These are phyloP conservation scores for Cinchona pubescens DNA, from an alignment of 257 asterid species.

Conservation along the genomic window DNA sequence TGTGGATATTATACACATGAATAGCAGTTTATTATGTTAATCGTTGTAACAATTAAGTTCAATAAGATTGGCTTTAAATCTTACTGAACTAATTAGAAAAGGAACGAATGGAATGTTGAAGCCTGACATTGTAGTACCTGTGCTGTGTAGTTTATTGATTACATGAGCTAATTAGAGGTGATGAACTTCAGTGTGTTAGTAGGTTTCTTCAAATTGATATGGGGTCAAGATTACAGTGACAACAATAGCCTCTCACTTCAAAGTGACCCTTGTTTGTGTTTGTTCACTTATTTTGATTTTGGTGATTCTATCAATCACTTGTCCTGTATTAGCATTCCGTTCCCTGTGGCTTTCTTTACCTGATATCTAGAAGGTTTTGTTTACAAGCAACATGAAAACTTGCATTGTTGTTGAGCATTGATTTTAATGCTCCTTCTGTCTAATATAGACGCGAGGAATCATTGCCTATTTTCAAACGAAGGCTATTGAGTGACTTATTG, in stretches of 20 bases:
- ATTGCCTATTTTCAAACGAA: conserved; percentile 86
- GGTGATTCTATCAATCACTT: no score
- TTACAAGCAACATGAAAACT: neutral
- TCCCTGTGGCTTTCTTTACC: neutral
- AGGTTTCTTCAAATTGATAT: neutral
- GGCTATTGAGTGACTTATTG: conserved; percentile 88
- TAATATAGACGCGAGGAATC: conserved; percentile 83
- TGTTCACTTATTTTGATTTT: no score
- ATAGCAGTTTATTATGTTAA: no score
- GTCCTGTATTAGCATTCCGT: no score
- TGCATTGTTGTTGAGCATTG: neutral
- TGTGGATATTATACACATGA: no score
- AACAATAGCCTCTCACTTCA: neutral
- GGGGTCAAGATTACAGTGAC: neutral
- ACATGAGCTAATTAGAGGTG: neutral
- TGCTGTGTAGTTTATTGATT: neutral
- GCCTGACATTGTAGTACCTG: neutral
- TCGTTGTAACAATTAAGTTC: no score
- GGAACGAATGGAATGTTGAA: no score
- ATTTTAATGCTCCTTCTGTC: conserved; percentile 10
- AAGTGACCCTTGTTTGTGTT: no score
- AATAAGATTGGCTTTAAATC: neutral
- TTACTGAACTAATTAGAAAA: no score
- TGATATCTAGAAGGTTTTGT: no score
- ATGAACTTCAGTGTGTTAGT: neutral